These are phyloP conservation scores for Pleurotus platypus DNA, from an alignment of 768 basidiomycete genomes.

Conservation along the genomic window DNA sequence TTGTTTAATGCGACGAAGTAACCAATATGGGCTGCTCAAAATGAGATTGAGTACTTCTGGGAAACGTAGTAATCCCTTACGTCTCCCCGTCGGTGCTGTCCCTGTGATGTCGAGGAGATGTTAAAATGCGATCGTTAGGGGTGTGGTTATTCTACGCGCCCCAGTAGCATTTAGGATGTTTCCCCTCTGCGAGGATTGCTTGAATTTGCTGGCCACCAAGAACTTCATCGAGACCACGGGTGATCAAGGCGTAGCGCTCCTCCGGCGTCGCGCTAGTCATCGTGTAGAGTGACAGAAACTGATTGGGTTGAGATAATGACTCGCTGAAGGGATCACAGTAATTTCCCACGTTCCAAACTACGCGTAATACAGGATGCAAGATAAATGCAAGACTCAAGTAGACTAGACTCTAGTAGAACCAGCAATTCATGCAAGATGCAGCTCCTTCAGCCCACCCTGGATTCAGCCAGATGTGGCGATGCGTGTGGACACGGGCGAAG, in stretches of 20 bases:
- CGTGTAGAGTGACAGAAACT: neutral
- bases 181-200: conserved; percentile 71
- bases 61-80: conserved; percentile 45
- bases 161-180: conserved; percentile 86
- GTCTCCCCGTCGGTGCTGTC: conserved; percentile 90
- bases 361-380: too few species aligned
- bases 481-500: neutral
- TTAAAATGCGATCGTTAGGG: conserved; percentile 5
- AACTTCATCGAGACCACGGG: conserved; percentile 80
- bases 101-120: conserved; percentile 43
- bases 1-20: conserved; percentile 96
- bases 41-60: conserved; percentile 5
- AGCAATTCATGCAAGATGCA: too few species aligned
- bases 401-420: too few species aligned
- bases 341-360: too few species aligned
- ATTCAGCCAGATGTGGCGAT: neutral
- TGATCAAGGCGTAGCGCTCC: conserved; percentile 77
- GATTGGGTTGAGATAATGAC: too few species aligned
- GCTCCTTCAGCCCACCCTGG: neutral
- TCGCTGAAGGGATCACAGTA: too few species aligned
- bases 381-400: too few species aligned
- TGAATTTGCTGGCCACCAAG: conserved; percentile 85
- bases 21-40: conserved; percentile 80
- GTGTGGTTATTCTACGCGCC: conserved; percentile 45
- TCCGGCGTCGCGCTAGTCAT: conserved; percentile 33